phyloP scores from a whole-genome alignment of 306 rosid genomes.

The Chamaecrista fasciculata region DNA sequence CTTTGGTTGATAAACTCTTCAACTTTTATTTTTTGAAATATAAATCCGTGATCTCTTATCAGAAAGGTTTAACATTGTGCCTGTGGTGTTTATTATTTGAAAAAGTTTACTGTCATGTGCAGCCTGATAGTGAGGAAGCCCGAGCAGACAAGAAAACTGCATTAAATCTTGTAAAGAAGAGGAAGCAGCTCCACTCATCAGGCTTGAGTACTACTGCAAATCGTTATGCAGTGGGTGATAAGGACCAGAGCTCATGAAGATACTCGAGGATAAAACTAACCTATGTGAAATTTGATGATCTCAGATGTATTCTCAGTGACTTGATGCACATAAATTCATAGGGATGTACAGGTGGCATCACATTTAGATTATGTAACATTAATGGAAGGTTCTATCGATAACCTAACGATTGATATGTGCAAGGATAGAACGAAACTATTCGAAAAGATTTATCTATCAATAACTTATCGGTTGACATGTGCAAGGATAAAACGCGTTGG shows the following conservation, averaged over 20 bases:
- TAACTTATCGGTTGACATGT: too few relatives aligned
- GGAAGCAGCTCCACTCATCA: conserved; percentile 72
- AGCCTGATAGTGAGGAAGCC: not conserved
- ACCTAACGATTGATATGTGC: too few relatives aligned
- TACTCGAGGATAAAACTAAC: not conserved
- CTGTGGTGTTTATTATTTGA: too few relatives aligned
- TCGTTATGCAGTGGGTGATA: conserved; percentile 45
- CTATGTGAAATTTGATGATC: not conserved
- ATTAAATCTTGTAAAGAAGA: conserved; percentile 58
- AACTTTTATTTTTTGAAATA: too few relatives aligned
- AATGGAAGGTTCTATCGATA: not conserved
- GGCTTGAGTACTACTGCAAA: conserved; percentile 35
- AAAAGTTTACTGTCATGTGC: conserved; percentile 30
- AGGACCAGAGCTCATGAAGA: conserved; percentile 35
- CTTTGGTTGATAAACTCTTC: too few relatives aligned
- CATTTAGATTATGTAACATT: not conserved
- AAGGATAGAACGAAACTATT: too few relatives aligned
- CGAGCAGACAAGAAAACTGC: conserved; percentile 58
- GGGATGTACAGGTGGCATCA: not conserved
- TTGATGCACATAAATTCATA: not conserved
- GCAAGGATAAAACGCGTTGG: too few relatives aligned
- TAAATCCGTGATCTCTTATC: too few relatives aligned
- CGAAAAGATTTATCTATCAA: too few relatives aligned
- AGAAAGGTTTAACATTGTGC: too few relatives aligned
- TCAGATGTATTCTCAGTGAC: conserved; percentile 3